Evolutionary conservation across 768 basidiomycete species (phyloP).

Genomic region (Trametes cubensis): DNA sequence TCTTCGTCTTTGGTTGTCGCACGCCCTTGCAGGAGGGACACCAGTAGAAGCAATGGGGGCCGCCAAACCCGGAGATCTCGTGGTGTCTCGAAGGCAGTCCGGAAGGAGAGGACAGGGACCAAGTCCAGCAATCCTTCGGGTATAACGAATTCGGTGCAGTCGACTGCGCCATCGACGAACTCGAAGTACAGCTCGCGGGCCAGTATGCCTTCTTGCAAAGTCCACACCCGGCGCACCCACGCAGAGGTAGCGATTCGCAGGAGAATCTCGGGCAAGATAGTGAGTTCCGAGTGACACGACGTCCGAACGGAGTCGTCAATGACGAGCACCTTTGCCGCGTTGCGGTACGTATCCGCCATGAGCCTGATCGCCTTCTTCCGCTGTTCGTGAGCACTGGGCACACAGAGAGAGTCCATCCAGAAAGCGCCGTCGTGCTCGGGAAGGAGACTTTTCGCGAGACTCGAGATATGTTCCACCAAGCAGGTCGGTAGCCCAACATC

Average conservation of each 20-base stretch:
- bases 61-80: background rate
- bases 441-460: background rate
- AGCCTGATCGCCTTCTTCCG: no score
- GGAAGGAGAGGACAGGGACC: background rate
- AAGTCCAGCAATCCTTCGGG: background rate
- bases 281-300: background rate
- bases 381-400: background rate
- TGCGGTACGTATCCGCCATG: conserved; percentile 18
- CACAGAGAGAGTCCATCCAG: conserved; percentile 23
- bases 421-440: conserved; percentile 13
- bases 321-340: conserved; percentile 15
- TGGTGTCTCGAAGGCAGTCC: background rate
- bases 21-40: conserved; percentile 1
- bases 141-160: background rate
- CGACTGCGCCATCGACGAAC: conserved; percentile 7
- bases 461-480: conserved; percentile 5
- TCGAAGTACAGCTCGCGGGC: conserved; percentile 14
- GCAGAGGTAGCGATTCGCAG: conserved; percentile 6
- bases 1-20: conserved; percentile 13
- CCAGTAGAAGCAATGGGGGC: background rate
- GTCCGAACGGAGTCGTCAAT: conserved; percentile 14
- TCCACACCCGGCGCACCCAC: conserved; percentile 19
- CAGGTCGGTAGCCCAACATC: conserved; percentile 18
- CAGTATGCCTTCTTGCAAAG: conserved; percentile 17
- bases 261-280: conserved; percentile 2